Evolutionary conservation across 495 filamentous ascomycete species (phyloP), one percentile per base, ranked within the genome.

Genomic region (Aspergillus egyptiacus): DNA sequence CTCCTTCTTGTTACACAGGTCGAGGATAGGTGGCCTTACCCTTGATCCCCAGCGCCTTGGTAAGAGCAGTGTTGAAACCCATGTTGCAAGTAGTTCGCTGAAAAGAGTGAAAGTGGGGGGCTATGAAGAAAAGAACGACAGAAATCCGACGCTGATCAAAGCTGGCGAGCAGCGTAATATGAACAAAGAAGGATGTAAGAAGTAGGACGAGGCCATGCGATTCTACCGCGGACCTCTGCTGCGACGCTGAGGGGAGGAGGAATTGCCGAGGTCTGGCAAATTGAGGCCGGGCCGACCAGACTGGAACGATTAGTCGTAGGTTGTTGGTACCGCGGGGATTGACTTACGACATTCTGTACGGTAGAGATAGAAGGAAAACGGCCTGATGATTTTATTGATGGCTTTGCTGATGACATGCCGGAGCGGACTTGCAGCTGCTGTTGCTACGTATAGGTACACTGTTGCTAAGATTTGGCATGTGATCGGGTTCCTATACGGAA

Each of bases 1-100:
- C 33, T 28, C 11, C 13, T 0, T 5, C 15, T 31, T 15, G 25
- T 4, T 11, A 23, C 20, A n/a, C 9, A 9, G 33, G 30, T 10
- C 1, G 30, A 7, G 13, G 30, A 27, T 11, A 11, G 31, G 15
- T 13, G 28, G 15, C 5, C 18, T 8, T 77, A 89, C 87, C 72
- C 60, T 78, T 76, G 63, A 97, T 97, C 57, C 91, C 91, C 60
- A 97, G 81, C 51, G 84, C 84, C 61, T 87, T 77, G 37, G 91
- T 97, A 43, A 97, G 76, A 50, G 85, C 86, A 35, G 91, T 97
- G 65, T 85, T 82, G 80, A 97, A 95, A 54, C 87, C 89, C 91
- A 97, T 96, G 39, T 66, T 54, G 41, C 19, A 33, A 28, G 9
- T 44, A 11, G 4, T 8, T 43, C 9, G 19, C 32, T 31, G n/a